A percentile compares a stretch with the other conserved stretches of the same genome.
Evolutionary conservation across 2,329 filamentous ascomycete species (phyloP).

Genomic region (Beauveria sp.): DNA sequence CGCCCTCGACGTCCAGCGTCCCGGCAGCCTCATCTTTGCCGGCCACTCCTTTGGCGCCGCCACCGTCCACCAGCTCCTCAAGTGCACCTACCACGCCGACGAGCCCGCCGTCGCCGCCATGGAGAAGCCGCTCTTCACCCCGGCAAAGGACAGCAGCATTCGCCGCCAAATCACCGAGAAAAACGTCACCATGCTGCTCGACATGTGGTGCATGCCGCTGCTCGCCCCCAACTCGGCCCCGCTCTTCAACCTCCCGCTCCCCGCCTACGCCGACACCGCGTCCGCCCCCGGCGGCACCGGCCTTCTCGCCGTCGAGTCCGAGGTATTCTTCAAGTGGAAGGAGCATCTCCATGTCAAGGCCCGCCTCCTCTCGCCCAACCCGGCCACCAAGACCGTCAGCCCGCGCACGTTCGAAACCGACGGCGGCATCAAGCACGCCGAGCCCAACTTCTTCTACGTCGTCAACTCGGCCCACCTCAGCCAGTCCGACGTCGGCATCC

Average conservation of each 20-base stretch:
- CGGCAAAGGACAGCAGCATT: slow-evolving; percentile 47
- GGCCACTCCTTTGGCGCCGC: slow-evolving; percentile 79
- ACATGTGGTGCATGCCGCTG: slow-evolving; percentile 74
- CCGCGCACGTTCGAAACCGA: slow-evolving; percentile 34
- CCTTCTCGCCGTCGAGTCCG: slow-evolving; percentile 64
- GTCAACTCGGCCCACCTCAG: slow-evolving; percentile 67
- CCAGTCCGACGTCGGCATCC: slow-evolving; percentile 74
- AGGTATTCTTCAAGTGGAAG: slow-evolving; percentile 72
- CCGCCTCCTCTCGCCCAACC: slow-evolving; percentile 52
- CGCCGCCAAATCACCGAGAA: slow-evolving; percentile 58
- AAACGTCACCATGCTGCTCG: slow-evolving; percentile 62
- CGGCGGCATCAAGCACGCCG: slow-evolving; percentile 33
- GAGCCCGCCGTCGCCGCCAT: slow-evolving; percentile 37
- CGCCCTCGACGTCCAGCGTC: slow-evolving; percentile 59
- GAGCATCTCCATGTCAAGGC: slow-evolving; percentile 65
- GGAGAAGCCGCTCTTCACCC: slow-evolving; percentile 53
- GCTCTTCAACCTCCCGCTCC: slow-evolving; percentile 66
- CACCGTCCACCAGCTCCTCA: slow-evolving; percentile 68
- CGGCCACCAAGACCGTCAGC: slow-evolving; percentile 34
- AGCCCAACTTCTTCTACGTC: slow-evolving; percentile 69
- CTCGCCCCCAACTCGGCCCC: slow-evolving; percentile 53
- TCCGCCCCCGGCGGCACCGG: slow-evolving; percentile 47
- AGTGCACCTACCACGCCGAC: slow-evolving; percentile 64
- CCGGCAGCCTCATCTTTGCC: slow-evolving; percentile 65
- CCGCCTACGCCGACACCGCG: slow-evolving; percentile 49